phyloP scores from a whole-genome alignment of 2,329 filamentous ascomycete genomes.

The Nemania sp. region DNA sequence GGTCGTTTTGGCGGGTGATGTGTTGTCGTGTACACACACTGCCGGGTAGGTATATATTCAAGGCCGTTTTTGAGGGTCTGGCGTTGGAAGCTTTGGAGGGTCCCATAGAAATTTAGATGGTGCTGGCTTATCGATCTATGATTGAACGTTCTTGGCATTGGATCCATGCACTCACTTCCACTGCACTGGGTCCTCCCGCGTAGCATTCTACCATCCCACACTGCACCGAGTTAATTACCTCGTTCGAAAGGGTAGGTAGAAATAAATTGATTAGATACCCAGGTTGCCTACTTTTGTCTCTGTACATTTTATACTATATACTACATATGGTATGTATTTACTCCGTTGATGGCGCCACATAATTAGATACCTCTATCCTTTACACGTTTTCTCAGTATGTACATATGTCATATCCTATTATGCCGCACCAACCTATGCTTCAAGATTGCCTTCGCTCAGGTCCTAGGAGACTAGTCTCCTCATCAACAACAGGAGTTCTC shows the following conservation, averaged over 20 bases:
- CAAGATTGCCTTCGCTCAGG: conserved; percentile 21
- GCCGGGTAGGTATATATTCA: neutral
- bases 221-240: neutral
- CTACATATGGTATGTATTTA: no score
- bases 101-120: conserved; percentile 28
- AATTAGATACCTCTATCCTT: neutral
- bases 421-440: conserved; percentile 25
- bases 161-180: neutral
- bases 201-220: neutral
- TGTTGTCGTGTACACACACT: neutral
- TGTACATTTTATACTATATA: neutral
- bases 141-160: conserved; percentile 10
- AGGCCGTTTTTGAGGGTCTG: conserved; percentile 10
- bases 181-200: neutral
- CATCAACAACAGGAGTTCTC: conserved; percentile 47
- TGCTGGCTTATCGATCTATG: conserved; percentile 29
- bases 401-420: neutral
- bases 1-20: neutral
- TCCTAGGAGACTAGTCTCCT: conserved; percentile 53
- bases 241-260: neutral
- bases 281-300: no score
- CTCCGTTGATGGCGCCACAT: neutral
- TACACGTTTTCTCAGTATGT: neutral
- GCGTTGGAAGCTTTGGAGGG: neutral
- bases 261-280: neutral